Evolutionary conservation across 495 filamentous ascomycete species (phyloP), one percentile per base, ranked within the genome.

Genomic region (Trichoderma reesei): DNA sequence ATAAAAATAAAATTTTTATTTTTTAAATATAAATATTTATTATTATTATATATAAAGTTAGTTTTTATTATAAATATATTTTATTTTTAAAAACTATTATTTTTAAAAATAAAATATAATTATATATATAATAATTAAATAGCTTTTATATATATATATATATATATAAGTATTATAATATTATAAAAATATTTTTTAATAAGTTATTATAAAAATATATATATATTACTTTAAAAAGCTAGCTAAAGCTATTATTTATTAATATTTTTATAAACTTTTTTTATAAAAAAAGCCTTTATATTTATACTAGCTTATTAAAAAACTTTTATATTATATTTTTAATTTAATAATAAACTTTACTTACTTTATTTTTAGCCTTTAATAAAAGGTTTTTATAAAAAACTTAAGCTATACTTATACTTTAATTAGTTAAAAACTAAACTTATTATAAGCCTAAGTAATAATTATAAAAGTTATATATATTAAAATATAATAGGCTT

Each of bases 321-420:
- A 61, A 33, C 8, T 36, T 38, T 61, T 3, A 61, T 36, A n/a
- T n/a, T n/a, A n/a, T 41, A 26, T n/a, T n/a, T 7, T 41, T n/a
- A 26, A 42, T 16, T 48, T 36, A 48, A 63, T 18, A 10, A 37
- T 33, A 33, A 51, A 11, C 36, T 48, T 51, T 46, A 46, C 34
- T 20, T 51, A 63, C 51, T 38, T 51, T 33, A 3, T 26, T 26
- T 26, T 26, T 26, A 26, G n/a, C n/a, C 26, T 46, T 63, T 48
- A 63, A 63, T 34, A 63, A n/a, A 33, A 63, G 9, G 16, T 63
- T 3, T 6, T 63, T 63, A 37, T 63, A 51, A 46, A 51, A 8
- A 46, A 46, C 1, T 3, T 46, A 51, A 63, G 31, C 48, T 63
- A 20, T 16, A 51, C 1, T 26, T 26, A 26, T 51, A 51, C 46